Percentiles rank a stretch among this genome's conserved stretches.
Conservation (phyloP, 768 basidiomycete species). For the Lactarius indigo region DNA sequence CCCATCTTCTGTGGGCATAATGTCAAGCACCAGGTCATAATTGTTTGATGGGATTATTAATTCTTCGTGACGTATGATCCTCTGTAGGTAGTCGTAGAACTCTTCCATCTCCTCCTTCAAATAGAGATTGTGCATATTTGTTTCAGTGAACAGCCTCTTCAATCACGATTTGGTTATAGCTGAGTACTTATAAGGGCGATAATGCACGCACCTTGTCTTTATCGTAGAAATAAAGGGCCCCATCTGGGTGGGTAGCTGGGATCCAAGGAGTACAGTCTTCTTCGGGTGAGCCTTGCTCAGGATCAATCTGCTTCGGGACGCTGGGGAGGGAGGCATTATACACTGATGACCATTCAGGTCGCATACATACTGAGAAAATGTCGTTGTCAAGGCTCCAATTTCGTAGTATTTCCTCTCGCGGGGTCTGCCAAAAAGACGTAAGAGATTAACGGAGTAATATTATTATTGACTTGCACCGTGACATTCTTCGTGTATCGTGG, state of each 20-base stretch:
- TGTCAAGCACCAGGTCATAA: conserved; percentile 24
- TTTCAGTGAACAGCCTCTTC: conserved; percentile 52
- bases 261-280: conserved; percentile 36
- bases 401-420: neutral
- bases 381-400: neutral
- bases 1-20: conserved; percentile 27
- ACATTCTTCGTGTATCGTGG: neutral
- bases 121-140: conserved; percentile 40
- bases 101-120: conserved; percentile 35
- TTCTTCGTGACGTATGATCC: conserved; percentile 20
- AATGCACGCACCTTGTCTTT: neutral
- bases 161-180: neutral
- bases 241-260: conserved; percentile 37
- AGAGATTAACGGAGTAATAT: neutral
- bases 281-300: neutral
- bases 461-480: neutral
- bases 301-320: neutral
- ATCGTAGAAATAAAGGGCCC: neutral
- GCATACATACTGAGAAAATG: neutral
- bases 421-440: neutral
- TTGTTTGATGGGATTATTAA: conserved; percentile 14
- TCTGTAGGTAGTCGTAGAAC: conserved; percentile 21
- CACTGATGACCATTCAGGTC: neutral
- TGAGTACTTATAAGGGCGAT: neutral
- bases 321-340: neutral